Evolutionary conservation across 768 basidiomycete species (phyloP).

Genomic region (Gloeopeniophorella convolvens): DNA sequence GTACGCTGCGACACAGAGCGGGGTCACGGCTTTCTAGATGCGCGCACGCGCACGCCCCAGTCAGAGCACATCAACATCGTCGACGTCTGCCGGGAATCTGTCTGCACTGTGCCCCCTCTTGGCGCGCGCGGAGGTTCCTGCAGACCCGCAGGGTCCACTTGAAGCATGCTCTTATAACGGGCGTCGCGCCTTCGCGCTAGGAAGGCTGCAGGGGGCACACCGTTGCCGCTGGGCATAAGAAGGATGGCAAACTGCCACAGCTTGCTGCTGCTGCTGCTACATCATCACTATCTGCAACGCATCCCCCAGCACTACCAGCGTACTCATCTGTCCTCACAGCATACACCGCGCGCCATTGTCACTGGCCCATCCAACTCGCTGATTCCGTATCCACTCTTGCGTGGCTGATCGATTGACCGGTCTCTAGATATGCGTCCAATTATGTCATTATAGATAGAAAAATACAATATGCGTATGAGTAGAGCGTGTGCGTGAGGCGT

Average conservation of each 20-base stretch:
- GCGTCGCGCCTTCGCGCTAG: slow-evolving; percentile 8
- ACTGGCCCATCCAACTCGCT: neutral
- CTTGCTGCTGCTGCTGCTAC: too few species aligned
- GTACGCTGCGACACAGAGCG: slow-evolving; percentile 79
- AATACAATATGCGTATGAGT: neutral
- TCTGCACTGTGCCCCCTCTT: too few species aligned
- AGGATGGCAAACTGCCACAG: too few species aligned
- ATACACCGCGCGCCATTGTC: neutral
- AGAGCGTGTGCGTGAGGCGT: neutral
- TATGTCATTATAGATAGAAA: neutral
- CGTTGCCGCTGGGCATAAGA: neutral
- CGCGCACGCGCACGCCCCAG: slow-evolving; percentile 5
- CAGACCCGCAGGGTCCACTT: neutral
- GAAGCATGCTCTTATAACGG: slow-evolving; percentile 1
- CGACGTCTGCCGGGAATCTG: too few species aligned
- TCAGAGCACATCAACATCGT: slow-evolving; percentile 6
- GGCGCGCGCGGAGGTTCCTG: neutral
- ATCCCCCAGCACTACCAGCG: too few species aligned
- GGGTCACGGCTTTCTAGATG: slow-evolving; percentile 74
- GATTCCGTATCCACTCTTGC: slow-evolving; percentile 1
- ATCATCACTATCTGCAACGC: too few species aligned
- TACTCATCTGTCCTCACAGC: neutral
- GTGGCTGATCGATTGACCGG: neutral
- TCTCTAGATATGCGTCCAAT: neutral
- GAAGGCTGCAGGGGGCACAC: neutral